Conservation (phyloP, 192 early-diverging fungal genomes). For the Thamnidium elegans region DNA sequence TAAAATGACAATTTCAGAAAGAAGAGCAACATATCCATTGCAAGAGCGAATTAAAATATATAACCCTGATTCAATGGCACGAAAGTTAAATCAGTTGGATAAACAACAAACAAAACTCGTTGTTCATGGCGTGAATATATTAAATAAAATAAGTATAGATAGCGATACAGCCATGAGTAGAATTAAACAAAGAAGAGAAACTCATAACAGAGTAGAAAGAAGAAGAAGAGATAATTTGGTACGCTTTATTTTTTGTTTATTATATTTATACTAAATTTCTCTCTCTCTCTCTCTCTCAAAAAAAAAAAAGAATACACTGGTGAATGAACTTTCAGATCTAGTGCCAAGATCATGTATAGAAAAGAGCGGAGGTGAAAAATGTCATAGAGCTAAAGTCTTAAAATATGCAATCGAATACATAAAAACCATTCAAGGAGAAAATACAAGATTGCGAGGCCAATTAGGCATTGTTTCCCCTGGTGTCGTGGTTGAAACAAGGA, state of each 20-base stretch:
- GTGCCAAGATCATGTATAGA: slow-evolving; percentile 28
- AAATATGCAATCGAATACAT: slow-evolving; percentile 52
- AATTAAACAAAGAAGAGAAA: slow-evolving; percentile 65
- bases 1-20: slow-evolving; percentile 20
- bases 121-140: slow-evolving; percentile 70
- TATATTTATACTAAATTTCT: background rate
- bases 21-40: slow-evolving; percentile 32
- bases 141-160: slow-evolving; percentile 68
- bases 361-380: slow-evolving; percentile 36
- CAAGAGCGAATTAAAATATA: slow-evolving; percentile 34
- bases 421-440: slow-evolving; percentile 56
- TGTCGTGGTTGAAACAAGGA: too few relatives aligned
- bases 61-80: slow-evolving; percentile 26
- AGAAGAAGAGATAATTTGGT: slow-evolving; percentile 65
- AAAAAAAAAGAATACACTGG: slow-evolving; percentile 37
- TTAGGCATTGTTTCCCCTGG: slow-evolving; percentile 1
- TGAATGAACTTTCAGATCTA: slow-evolving; percentile 42
- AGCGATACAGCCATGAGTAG: slow-evolving; percentile 65
- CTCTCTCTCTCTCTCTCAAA: background rate
- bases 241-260: background rate
- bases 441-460: slow-evolving; percentile 37
- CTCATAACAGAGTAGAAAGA: slow-evolving; percentile 72
- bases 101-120: slow-evolving; percentile 27
- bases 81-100: slow-evolving; percentile 8
- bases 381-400: slow-evolving; percentile 46